These are phyloP conservation scores for Penicillium egyptiacum DNA, from an alignment of 495 filamentous ascomycete species.

Conservation along the genomic window DNA sequence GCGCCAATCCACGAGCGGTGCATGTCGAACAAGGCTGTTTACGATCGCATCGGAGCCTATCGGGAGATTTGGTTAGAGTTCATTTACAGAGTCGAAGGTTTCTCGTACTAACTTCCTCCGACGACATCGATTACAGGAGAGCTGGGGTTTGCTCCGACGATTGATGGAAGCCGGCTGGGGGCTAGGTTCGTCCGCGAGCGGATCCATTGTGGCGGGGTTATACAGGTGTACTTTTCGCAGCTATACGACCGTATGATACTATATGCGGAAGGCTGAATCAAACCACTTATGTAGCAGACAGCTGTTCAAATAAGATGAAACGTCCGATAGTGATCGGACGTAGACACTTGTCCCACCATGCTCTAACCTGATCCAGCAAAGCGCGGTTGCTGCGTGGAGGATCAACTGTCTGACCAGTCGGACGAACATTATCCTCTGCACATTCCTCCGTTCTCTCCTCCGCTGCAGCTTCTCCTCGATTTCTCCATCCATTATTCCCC, in stretches of 20 bases:
- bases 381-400: no score
- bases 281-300: not conserved
- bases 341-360: no score
- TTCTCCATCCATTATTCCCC: not conserved
- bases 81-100: not conserved
- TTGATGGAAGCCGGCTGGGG: not conserved
- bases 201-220: not conserved
- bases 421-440: no score
- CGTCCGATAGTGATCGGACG: no score
- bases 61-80: not conserved
- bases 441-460: not conserved
- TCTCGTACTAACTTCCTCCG: not conserved
- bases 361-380: no score
- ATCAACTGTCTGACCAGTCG: no score
- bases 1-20: constrained; percentile 1
- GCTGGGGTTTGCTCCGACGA: constrained; percentile 2
- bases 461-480: not conserved
- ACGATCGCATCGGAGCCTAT: constrained; percentile 1
- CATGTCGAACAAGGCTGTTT: not conserved
- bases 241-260: not conserved
- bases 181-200: not conserved
- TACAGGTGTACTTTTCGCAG: not conserved
- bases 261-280: not conserved
- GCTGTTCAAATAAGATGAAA: not conserved
- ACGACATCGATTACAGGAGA: not conserved